Evolutionary conservation across 768 basidiomycete species (phyloP), one percentile per base, ranked within the genome.

Genomic region (Suillus bovinus): DNA sequence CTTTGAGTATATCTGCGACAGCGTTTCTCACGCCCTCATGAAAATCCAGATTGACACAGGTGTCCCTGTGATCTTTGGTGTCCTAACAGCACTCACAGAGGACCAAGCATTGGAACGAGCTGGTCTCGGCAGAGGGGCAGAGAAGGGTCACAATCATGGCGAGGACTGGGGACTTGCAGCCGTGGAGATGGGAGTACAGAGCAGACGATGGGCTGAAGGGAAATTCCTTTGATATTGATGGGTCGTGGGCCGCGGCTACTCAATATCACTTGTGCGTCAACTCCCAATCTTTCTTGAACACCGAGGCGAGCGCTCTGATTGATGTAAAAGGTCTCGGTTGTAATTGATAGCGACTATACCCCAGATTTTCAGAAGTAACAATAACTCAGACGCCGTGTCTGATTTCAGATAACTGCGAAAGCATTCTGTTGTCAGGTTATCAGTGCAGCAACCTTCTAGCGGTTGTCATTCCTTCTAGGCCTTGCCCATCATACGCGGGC

Each of bases 111-210:
- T 98, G 69, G 91, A 96, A 70, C 80, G 97, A 63, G 93, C 97
- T n/a, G 97, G 97, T 5, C 75, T 99, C 50, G 93, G 90, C 22
- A 77, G 79, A 61, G 88, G 84, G 14, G 80, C 72, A 58, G 78
- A 81, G 63, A 89, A 89, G 70, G 94, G 94, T 3, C 97, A 99
- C 71, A 99, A 99, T 77, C 96, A 99, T 71, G 96, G 96, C 20
- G 93, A 95, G 75, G 96, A 98, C 68, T 99, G 96, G 96, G 96
- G 91, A n/a, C 72, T 88, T 42, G 96, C 96, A 4, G 96, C 96
- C 4, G 94, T 99, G 7, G 96, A 99, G 73, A 94, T 94, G 93
- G 91, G 86, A 3, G 79, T 79, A 36, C 86, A 86, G 61, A 77
- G 81, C 55, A 83, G 81, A 63, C 79, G 80, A 33, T 94, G 93